Base-by-base conservation (phyloP, 768 basidiomycete species). In the Rhizopogon vinicolor region DNA sequence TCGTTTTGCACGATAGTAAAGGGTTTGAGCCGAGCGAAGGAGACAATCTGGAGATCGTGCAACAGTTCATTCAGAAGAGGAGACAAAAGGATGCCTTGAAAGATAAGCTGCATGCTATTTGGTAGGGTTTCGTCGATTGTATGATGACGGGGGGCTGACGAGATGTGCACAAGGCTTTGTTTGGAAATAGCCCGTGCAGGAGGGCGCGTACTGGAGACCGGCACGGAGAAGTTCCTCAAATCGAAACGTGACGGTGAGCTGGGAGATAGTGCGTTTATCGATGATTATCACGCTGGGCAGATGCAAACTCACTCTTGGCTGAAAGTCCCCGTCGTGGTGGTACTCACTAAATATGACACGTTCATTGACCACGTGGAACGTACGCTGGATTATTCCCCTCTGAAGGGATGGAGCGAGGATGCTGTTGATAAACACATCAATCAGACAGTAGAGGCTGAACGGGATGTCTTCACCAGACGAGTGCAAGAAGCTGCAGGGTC, bases 1-100 rank as follows among this genome's bases (percentile, higher is more conserved):
- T 60, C 41, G 49, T 60, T 13, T 51, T 60, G 12, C 59, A 60
- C 44, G 59, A 60, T 44, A 60, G 59, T 33, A 16, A 19, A 44
- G 59, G 59, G 10, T 60, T 60, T 40, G 59, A 60, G 44, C 53
- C 54, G 13, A 58, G 59, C 3, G 53, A 58, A 22, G 4, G 13
- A n/a, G 42, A 41, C 37, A 60, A 37, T 39, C 14, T 50, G 44
- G 16, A 39, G 19, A 31, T 19, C 14, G 58, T 56, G 19, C 42
- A 45, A 31, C 16, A 50, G 3, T 60, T 60, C 35, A 60, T 60
- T 41, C 2, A 41, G 16, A 14, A 42, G 6, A 44, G 58, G 31
- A 44, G 28, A 19, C 13, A 39, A 9, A 45, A 19, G 41, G 22
- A 29, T 5, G 31, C 39, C 13, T n/a, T 60, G 25, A 55, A 50